Evolutionary conservation across 768 basidiomycete genomes (phyloP), one percentile per base, ranked within the genome.

Genomic region (Boletus eberwhitei): DNA sequence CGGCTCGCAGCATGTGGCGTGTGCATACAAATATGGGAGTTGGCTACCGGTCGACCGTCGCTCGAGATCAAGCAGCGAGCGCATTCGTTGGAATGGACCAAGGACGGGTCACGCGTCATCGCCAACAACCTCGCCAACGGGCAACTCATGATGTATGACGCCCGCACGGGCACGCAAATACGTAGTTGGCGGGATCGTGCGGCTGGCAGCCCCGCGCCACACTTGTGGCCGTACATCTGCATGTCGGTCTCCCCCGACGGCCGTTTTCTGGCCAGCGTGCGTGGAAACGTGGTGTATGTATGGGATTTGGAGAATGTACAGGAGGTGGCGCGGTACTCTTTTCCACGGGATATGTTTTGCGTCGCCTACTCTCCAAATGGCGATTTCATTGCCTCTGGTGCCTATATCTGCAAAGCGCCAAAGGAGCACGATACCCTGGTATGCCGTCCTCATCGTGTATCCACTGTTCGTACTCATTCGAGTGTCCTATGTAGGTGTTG

Each of bases 51-150:
- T 8, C 57, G 57, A 4, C 57, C 64, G 1, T 48, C 60, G 45
- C 60, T 64, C 50, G 63, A 64, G 58, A 63, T 64, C 60, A 66
- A 64, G 42, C 64, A 64, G 8, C 64, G 63, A 0, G 64, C 63
- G 5, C 63, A 64, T 26, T 65, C 63, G 45, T 14, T 64, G 8
- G 63, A 64, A n/a, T 64, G 63, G 63, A 59, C 60, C 50, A 65
- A 57, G 47, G 63, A 64, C 41, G 64, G 63, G 2, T 1, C 1
- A 0, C 54, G 63, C 32, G 57, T 64, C 44, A 29, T 64, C 42
- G 63, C 63, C 32, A 52, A 56, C 48, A 64, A 66, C 49, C 58
- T 66, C 40, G 49, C 63, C n/a, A 66, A 48, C 14, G 64, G 64
- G 13, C 64, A 63, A 26, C 50, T 66, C 39, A 64, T 55, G 61